These are phyloP conservation scores for Talaromyces islandicus DNA, from an alignment of 2,329 filamentous ascomycete genomes.

Conservation along the genomic window DNA sequence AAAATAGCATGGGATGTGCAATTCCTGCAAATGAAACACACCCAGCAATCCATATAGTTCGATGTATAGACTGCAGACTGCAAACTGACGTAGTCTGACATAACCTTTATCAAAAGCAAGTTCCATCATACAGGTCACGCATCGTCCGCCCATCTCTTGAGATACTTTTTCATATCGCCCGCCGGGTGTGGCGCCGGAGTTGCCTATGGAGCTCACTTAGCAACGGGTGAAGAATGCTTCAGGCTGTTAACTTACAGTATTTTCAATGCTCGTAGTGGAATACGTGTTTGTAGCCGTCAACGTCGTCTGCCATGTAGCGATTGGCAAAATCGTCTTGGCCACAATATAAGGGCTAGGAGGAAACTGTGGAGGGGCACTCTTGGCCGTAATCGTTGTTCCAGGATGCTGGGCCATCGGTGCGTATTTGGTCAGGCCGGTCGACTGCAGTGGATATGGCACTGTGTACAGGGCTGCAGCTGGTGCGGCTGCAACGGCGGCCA, in stretches of 20 bases:
- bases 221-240: conserved; percentile 1
- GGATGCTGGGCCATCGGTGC: conserved; percentile 58
- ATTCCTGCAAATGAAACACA: neutral
- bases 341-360: conserved; percentile 51
- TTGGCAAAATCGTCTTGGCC: conserved; percentile 46
- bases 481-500: conserved; percentile 9
- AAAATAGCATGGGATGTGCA: neutral
- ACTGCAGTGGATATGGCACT: conserved; percentile 51
- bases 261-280: conserved; percentile 48
- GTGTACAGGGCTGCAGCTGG: conserved; percentile 12
- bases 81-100: no score
- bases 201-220: conserved; percentile 36
- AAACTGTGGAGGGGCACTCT: conserved; percentile 44
- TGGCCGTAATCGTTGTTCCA: conserved; percentile 53
- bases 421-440: conserved; percentile 51
- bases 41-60: neutral
- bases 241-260: conserved; percentile 46
- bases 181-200: conserved; percentile 47
- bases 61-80: no score
- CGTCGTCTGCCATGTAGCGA: conserved; percentile 45
- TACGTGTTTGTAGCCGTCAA: conserved; percentile 47
- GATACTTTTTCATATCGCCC: conserved; percentile 52
- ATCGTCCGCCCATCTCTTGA: conserved; percentile 53
- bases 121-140: neutral
- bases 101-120: no score